Conservation (phyloP, 2,329 filamentous ascomycete genomes). For the Phialocephala sp. region DNA sequence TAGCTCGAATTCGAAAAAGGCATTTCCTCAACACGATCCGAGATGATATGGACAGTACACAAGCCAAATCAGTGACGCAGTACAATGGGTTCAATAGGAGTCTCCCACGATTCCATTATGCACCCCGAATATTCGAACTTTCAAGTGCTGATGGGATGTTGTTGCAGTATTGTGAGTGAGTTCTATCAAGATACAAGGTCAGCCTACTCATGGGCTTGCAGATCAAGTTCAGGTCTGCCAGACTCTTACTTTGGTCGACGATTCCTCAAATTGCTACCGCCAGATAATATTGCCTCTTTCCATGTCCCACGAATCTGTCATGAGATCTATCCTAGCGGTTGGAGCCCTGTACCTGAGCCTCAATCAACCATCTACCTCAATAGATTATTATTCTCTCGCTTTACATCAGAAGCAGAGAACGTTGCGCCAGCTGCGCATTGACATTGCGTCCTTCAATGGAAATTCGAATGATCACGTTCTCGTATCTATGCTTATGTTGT, state of each 20-base stretch:
- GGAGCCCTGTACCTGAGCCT: conserved; percentile 24
- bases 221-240: conserved; percentile 25
- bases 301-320: conserved; percentile 22
- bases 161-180: conserved; percentile 25
- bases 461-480: conserved; percentile 24
- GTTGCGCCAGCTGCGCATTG: conserved; percentile 18
- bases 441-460: conserved; percentile 17
- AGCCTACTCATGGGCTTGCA: conserved; percentile 3
- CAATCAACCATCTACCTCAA: conserved; percentile 9
- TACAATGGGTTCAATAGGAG: background rate
- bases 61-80: background rate
- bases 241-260: conserved; percentile 26
- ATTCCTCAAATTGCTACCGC: conserved; percentile 26
- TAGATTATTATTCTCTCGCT: conserved; percentile 25
- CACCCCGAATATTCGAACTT: conserved; percentile 14
- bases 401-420: conserved; percentile 24
- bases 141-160: conserved; percentile 22
- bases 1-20: background rate
- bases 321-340: conserved; percentile 21
- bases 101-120: background rate
- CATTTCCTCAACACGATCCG: conserved; percentile 21
- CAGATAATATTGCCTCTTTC: conserved; percentile 25
- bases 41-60: conserved; percentile 16
- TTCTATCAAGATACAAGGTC: background rate
- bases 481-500: conserved; percentile 24